A percentile compares a stretch with the other conserved stretches of the same genome.
phyloP scores from a whole-genome alignment of 2,329 filamentous ascomycete genomes.

The Aplosporella prunicola region DNA sequence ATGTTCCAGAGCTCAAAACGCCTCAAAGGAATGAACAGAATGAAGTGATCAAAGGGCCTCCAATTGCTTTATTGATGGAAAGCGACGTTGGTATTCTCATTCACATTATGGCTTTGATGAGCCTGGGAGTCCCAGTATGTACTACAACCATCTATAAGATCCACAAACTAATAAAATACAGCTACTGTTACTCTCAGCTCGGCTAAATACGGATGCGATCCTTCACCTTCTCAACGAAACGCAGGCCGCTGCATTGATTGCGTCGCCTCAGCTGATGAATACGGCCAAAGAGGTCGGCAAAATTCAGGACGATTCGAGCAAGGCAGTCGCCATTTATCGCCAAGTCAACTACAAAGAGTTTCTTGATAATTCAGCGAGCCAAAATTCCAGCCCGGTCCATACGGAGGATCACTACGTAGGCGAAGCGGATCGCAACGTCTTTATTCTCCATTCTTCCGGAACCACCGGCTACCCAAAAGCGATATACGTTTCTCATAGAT shows the following conservation, averaged over 20 bases:
- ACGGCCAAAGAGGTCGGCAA: background rate
- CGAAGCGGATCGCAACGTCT: background rate
- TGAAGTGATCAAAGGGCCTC: background rate
- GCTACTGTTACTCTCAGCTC: conserved; percentile 18
- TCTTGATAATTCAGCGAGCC: no score
- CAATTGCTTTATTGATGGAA: conserved; percentile 22
- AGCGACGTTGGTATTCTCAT: conserved; percentile 22
- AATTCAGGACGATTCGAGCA: no score
- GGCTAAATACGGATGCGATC: conserved; percentile 12
- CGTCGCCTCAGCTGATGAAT: background rate
- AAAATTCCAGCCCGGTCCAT: no score
- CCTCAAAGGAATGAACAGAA: background rate
- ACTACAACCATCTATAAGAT: background rate
- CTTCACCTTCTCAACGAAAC: conserved; percentile 1
- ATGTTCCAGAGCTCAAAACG: background rate
- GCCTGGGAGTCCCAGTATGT: conserved; percentile 16
- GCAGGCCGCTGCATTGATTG: conserved; percentile 13
- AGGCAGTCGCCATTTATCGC: no score
- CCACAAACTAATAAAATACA: background rate
- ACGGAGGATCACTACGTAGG: background rate
- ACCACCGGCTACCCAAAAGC: conserved; percentile 30
- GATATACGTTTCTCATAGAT: conserved; percentile 23
- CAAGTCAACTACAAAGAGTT: no score
- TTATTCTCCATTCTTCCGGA: conserved; percentile 25
- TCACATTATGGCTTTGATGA: conserved; percentile 18